These are phyloP conservation scores for Plenodomus tracheiphilus DNA, from an alignment of 2,329 filamentous ascomycete genomes.

Conservation along the genomic window DNA sequence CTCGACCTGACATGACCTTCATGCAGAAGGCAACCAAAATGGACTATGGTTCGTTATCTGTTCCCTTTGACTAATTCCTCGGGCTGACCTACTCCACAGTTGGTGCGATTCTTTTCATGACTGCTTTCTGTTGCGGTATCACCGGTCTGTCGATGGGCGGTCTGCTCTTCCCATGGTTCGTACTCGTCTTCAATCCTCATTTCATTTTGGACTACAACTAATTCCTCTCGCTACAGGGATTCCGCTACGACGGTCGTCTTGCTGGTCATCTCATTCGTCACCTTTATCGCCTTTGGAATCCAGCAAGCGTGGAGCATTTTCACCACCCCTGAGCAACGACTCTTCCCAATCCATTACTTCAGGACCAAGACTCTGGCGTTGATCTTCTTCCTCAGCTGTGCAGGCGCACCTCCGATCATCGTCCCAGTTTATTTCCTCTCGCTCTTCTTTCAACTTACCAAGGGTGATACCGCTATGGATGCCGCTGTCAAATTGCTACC, in stretches of 20 bases:
- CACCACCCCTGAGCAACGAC: constrained; percentile 49
- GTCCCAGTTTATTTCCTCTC: constrained; percentile 27
- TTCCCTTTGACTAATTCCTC: neutral
- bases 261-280: constrained; percentile 17
- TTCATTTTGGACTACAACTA: neutral
- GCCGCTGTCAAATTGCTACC: constrained; percentile 27
- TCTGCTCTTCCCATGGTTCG: neutral
- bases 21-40: neutral
- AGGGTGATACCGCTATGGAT: constrained; percentile 16
- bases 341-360: constrained; percentile 53
- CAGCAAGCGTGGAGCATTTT: constrained; percentile 52
- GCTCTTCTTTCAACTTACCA: constrained; percentile 29
- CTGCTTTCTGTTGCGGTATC: neutral
- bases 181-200: neutral
- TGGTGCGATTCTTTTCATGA: neutral
- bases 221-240: neutral
- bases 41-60: neutral
- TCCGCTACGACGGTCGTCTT: neutral
- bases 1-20: neutral
- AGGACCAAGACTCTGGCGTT: neutral
- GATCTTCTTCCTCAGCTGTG: neutral
- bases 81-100: neutral
- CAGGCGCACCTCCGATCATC: neutral
- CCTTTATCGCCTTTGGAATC: constrained; percentile 48
- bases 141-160: neutral